These are phyloP conservation scores for Sphaerulina populicola DNA, from an alignment of 2,329 filamentous ascomycete genomes.

Conservation along the genomic window DNA sequence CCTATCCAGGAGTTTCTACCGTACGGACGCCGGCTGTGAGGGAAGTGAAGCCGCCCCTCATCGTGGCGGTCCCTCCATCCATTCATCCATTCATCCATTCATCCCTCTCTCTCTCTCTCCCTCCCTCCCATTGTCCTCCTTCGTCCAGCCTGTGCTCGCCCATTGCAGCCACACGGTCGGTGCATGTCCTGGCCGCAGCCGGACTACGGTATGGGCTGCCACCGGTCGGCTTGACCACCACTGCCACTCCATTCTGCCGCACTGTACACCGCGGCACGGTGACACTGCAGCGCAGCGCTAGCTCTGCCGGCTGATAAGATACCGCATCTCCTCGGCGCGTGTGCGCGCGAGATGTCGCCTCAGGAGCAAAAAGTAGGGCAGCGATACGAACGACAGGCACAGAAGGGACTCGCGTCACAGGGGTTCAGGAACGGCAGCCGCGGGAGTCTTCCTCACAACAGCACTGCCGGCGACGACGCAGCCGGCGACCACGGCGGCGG, in stretches of 20 bases:
- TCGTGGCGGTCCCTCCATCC: too few species aligned
- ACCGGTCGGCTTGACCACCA: too few species aligned
- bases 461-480: background rate
- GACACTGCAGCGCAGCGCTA: slow-evolving; percentile 4
- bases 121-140: too few species aligned
- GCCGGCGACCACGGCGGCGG: background rate
- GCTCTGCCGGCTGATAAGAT: background rate
- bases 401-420: background rate
- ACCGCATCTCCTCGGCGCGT: background rate
- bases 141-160: too few species aligned
- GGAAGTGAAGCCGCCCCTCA: too few species aligned
- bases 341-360: background rate
- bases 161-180: too few species aligned
- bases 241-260: background rate
- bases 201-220: too few species aligned
- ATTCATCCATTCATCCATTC: too few species aligned
- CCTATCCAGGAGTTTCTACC: too few species aligned
- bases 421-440: background rate
- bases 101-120: too few species aligned
- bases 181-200: too few species aligned
- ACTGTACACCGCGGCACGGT: background rate
- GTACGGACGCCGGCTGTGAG: too few species aligned
- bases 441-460: background rate
- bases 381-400: background rate
- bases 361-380: background rate